phyloP scores from a whole-genome alignment of 2,329 filamentous ascomycete species.

The Botrytis elliptica region DNA sequence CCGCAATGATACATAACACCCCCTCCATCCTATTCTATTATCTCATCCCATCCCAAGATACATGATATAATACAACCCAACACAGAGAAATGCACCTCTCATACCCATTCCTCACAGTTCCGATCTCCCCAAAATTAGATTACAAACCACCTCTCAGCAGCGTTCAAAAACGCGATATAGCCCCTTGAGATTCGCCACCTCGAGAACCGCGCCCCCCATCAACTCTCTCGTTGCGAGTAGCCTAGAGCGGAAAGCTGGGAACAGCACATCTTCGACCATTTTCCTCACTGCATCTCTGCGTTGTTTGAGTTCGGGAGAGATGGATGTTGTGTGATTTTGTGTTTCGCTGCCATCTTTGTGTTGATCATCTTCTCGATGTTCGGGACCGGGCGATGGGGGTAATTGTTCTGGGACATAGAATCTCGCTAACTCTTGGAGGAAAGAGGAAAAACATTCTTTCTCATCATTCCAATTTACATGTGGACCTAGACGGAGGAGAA shows the following conservation, averaged over 20 bases:
- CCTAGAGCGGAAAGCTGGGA: constrained; percentile 81
- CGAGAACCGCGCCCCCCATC: constrained; percentile 71
- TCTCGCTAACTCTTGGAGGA: constrained; percentile 80
- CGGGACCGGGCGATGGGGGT: constrained; percentile 50
- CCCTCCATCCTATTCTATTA: not conserved
- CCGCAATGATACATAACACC: not conserved
- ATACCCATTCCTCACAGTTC: not conserved
- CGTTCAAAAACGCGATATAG: constrained; percentile 93
- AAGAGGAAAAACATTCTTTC: constrained; percentile 78
- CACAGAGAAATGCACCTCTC: not conserved
- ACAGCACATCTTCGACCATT: constrained; percentile 81
- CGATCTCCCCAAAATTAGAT: not conserved
- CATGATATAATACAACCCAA: not conserved
- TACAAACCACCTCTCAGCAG: constrained; percentile 54
- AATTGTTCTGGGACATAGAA: constrained; percentile 90
- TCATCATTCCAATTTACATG: constrained; percentile 85
- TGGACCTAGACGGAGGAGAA: constrained; percentile 83
- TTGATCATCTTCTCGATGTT: constrained; percentile 39
- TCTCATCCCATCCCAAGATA: not conserved
- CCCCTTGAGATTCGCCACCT: constrained; percentile 89
- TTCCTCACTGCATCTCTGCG: constrained; percentile 69
- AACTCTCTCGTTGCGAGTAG: constrained; percentile 78
- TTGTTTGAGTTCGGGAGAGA: constrained; percentile 49
- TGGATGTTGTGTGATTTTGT: constrained; percentile 33
- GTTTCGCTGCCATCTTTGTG: not conserved